phyloP scores from a whole-genome alignment of 352 stramenopile species.

The Peronosclerospora sorghi region DNA sequence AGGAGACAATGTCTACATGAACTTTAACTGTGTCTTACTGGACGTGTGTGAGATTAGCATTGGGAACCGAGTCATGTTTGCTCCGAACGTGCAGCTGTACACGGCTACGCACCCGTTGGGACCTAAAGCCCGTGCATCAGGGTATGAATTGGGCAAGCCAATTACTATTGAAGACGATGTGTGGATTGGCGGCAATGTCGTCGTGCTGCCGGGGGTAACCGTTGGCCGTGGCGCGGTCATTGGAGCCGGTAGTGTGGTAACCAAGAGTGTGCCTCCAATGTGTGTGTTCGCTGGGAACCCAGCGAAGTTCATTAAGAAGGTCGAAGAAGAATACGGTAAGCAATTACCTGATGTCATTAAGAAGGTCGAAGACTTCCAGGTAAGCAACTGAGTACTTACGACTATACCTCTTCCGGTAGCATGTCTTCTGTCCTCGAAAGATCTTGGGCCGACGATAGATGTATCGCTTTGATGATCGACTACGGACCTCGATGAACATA shows the following conservation, averaged over 20 bases:
- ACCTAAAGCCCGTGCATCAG: conserved; percentile 23
- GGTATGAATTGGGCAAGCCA: conserved; percentile 47
- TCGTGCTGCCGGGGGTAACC: conserved; percentile 54
- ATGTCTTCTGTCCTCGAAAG: too few species aligned
- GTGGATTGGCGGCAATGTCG: conserved; percentile 72
- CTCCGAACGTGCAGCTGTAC: conserved; percentile 67
- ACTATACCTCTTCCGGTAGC: too few species aligned
- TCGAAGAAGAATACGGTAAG: conserved; percentile 28
- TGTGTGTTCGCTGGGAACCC: conserved; percentile 65
- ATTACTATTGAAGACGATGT: conserved; percentile 81
- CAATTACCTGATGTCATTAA: too few species aligned
- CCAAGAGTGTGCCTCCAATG: conserved; percentile 59
- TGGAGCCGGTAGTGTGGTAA: conserved; percentile 74
- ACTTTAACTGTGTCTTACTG: conserved; percentile 82
- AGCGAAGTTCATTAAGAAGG: conserved; percentile 63
- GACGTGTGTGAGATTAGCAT: conserved; percentile 75
- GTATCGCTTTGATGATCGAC: too few species aligned
- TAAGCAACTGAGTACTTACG: too few species aligned
- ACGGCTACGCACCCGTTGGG: conserved; percentile 71
- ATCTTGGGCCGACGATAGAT: too few species aligned
- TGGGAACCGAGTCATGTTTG: conserved; percentile 62
- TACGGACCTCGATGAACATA: too few species aligned
- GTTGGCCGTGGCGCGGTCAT: conserved; percentile 62
- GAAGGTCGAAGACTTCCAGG: too few species aligned
- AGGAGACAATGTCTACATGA: conserved; percentile 75